Base-by-base conservation (phyloP, 2,329 filamentous ascomycete genomes). In the Neonectria magnoliae region DNA sequence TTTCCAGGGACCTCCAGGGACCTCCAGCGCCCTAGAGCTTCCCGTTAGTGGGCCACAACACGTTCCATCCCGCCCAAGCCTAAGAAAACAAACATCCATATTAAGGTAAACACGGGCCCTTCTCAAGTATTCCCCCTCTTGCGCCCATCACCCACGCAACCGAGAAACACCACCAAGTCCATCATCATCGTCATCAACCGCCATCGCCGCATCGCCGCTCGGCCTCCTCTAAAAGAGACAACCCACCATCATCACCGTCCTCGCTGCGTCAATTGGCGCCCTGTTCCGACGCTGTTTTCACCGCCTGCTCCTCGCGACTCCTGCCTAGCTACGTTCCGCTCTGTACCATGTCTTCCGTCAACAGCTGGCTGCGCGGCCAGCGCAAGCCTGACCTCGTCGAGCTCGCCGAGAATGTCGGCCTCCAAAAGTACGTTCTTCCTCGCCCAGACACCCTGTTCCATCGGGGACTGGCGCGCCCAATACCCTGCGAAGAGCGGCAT, bases 311-410 rank as follows among this genome's bases (percentile, higher is more conserved):
- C 64, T 66, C 73, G 78, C 80, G 77, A 79, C 68, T 25, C 69
- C 29, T 31, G n/a, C 53, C 42, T 38, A 8, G 36, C 36, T 38
- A 38, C 36, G 14, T 38, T 14, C 36, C 71, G 71, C 71, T 71
- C 55, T 67, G 65, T 62, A 72, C 62, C 48, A 75, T 73, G 67
- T 70, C 73, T 68, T 86, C 77, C 73, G 86, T 77, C 73, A 88
- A 91, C 76, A 88, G 89, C 72, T 97, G 92, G 88, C 85, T 97
- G 77, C 87, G 90, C 79, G 86, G 87, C 78, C 92, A 96, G 86
- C 91, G 92, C 83, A 97, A 97, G 85, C 85, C 85, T 73, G 93
- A 95, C 69, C 87, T 97, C 61, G 79, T 88, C 72, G 90, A 92
- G 68, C 84, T 97, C 67, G 93, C 93, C 64, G 87, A 92, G 70